Evolutionary conservation across 257 asterid genomes (phyloP).

Genomic region (Capsicum chinense): DNA sequence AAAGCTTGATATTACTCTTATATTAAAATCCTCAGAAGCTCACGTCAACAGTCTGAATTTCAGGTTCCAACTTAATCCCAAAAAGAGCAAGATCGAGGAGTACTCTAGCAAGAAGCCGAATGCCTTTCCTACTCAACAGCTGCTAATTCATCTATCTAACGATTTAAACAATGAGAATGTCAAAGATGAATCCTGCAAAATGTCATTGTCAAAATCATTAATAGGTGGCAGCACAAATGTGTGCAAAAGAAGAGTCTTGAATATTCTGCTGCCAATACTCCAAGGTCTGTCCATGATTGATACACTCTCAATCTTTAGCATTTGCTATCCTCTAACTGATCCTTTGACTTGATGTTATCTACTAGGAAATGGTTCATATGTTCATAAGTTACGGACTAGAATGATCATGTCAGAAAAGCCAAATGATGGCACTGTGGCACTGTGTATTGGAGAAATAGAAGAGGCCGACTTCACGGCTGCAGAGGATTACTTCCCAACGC

Average conservation of each 20-base stretch:
- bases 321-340: conserved; percentile 36
- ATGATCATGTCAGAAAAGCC: conserved; percentile 95
- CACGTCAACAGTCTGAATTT: conserved; percentile 36
- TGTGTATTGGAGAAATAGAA: conserved; percentile 87
- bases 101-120: conserved; percentile 50
- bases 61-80: conserved; percentile 75
- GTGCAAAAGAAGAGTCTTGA: conserved; percentile 75
- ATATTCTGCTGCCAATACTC: conserved; percentile 53
- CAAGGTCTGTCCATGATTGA: conserved; percentile 66
- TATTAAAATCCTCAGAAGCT: not conserved
- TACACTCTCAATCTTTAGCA: conserved; percentile 26
- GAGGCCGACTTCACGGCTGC: conserved; percentile 64
- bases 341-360: conserved; percentile 33
- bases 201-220: conserved; percentile 83
- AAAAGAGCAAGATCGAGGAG: conserved; percentile 77
- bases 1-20: conserved; percentile 14
- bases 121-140: conserved; percentile 51
- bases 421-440: conserved; percentile 81
- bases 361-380: conserved; percentile 68
- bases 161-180: conserved; percentile 68
- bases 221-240: conserved; percentile 80
- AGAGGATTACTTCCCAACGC: conserved; percentile 86
- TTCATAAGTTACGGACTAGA: conserved; percentile 68
- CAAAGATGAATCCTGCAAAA: conserved; percentile 67
- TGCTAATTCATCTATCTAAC: conserved; percentile 53